Evolutionary conservation across 371 early-diverging fungal genomes (phyloP), one percentile per base, ranked within the genome.

Genomic region (Paraphysoderma sedebokerense): DNA sequence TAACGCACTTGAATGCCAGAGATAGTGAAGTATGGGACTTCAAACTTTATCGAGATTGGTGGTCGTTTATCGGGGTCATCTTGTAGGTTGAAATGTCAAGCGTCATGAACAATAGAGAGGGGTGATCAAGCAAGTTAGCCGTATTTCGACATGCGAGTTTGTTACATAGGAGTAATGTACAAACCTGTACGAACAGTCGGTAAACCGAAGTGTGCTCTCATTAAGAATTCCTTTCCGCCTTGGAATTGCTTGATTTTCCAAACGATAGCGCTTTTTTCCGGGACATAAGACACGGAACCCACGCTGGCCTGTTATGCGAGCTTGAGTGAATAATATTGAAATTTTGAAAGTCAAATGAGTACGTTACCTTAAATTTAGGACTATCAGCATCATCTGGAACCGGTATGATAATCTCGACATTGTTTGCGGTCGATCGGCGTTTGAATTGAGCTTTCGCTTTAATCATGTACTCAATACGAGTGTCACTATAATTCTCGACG

Each of bases 241-340:
- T 82, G 92, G 75, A 98, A 95, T 60, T 90, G 89, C 64, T 92
- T 92, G 53, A 98, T 90, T 59, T 88, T 93, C 98, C 98, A 98
- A 5, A 95, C 82, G 40, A 93, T 68, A 23, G 88, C 80, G 30
- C 85, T 82, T 62, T 81, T 78, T 56, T 98, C 98, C 2, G 96
- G 98, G 19, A 79, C 86, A 55, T 98, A 98, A 37, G 76, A 66
- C 31, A 84, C 96, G n/a, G 79, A 78, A 1, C 95, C 95, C 47
- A 81, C 79, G 23, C 83, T 84, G 51, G 73, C 72, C 77, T 81
- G 60, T 19, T 38, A 39, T 36, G 23, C 32, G 15, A 15, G 19
- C 6, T 11, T 23, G 28, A 26, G 44, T 23, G 26, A 22, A 4
- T 38, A 27, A 11, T n/a, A 34, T 13, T 6, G 11, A 26, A 46